phyloP scores from a whole-genome alignment of 805 yeast species.

The Pichia insulana region DNA sequence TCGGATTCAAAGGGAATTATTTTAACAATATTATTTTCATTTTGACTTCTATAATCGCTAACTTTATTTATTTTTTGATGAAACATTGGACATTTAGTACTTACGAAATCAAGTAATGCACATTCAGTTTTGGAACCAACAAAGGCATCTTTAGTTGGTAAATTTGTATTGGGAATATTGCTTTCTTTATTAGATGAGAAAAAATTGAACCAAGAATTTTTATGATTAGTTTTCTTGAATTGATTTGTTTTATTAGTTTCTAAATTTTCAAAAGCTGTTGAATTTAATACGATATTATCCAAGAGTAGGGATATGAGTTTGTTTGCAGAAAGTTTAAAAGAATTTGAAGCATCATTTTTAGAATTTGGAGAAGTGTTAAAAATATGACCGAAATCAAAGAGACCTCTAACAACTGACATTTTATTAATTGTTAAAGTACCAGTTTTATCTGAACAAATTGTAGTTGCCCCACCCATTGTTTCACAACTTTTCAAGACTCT shows the following conservation, averaged over 20 bases:
- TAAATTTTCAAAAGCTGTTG: constrained; percentile 74
- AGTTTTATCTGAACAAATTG: constrained; percentile 94
- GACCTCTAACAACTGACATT: constrained; percentile 83
- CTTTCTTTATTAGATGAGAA: background rate
- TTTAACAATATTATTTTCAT: constrained; percentile 44
- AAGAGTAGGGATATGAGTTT: constrained; percentile 25
- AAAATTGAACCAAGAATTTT: background rate
- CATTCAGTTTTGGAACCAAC: constrained; percentile 94
- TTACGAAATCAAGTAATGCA: constrained; percentile 68
- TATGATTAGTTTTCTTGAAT: too few relatives aligned
- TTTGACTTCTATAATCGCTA: constrained; percentile 34
- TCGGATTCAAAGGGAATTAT: constrained; percentile 85
- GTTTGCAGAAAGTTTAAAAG: constrained; percentile 3
- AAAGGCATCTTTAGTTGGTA: constrained; percentile 25
- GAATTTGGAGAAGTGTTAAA: constrained; percentile 39
- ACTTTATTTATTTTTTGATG: constrained; percentile 28
- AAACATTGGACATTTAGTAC: constrained; percentile 42
- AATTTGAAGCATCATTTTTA: background rate
- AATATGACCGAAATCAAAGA: constrained; percentile 43
- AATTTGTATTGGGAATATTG: constrained; percentile 1
- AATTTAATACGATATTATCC: constrained; percentile 65
- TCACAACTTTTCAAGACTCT: constrained; percentile 91
- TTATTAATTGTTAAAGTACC: constrained; percentile 92
- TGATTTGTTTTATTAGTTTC: constrained; percentile 11
- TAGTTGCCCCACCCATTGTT: constrained; percentile 98